Base-by-base conservation (phyloP, 2,329 filamentous ascomycete genomes). In the Rhynchosporium graminicola region DNA sequence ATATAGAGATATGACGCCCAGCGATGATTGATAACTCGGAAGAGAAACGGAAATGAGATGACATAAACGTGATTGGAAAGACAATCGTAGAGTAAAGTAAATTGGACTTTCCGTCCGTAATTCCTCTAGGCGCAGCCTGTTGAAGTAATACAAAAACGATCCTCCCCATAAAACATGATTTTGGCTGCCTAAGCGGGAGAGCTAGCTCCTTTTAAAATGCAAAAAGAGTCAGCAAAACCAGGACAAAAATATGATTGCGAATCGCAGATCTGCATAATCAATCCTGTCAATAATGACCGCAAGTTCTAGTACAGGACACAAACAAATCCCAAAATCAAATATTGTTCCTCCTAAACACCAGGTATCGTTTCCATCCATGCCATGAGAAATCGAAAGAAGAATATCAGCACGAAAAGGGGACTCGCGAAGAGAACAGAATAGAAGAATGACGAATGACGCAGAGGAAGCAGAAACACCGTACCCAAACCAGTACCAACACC, bases 301-400 rank as follows among this genome's bases (percentile, higher is more conserved):
- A 54, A 60, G 38, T 57, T n/a, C 46, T 33, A 31, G 58, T 46
- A 52, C 40, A 40, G 60, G 58, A 56, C 29, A 42, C 13, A 57
- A 52, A 31, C 20, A 43, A 33, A 57, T 26, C 43, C 47, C 46
- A 63, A 60, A 65, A 54, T 50, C 12, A 61, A 62, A n/a, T 59
- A 62, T 15, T 61, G 45, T 61, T 62, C 62, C 50, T 60, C 66
- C 65, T 63, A 66, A 70, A 72, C 70, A 71, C 71, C 71, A 65
- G 70, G 70, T 72, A 73, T 72, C 70, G 64, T 69, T 64, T 70
- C 70, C 69, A 61, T 69, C 65, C 66, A 73, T 72, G 70, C 69
- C 64, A 67, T 51, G 59, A 62, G 56, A 45, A 13, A 31, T 50
- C 33, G 29, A 60, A 55, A 59, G 57, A 63, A 59, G 28, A 57